Conservation (phyloP, 441 rosid species). For the Gossypium davidsonii region DNA sequence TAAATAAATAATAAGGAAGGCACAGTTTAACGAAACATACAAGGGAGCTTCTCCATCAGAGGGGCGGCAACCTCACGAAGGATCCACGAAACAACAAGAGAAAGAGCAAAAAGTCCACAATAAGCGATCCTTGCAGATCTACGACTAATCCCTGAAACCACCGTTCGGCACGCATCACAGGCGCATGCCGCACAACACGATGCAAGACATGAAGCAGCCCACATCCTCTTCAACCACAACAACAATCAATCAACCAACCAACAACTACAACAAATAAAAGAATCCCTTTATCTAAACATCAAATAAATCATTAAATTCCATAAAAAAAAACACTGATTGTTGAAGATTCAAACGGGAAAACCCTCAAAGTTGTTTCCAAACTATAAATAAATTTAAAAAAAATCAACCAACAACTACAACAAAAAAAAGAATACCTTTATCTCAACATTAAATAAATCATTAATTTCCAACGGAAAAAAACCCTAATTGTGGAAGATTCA, state of each 20-base stretch:
- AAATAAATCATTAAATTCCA: neutral
- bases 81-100: constrained; percentile 78
- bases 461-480: too few species aligned
- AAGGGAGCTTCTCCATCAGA: constrained; percentile 87
- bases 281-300: neutral
- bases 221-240: constrained; percentile 40
- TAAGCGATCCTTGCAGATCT: constrained; percentile 88
- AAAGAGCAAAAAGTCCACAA: constrained; percentile 83
- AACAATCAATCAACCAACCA: neutral
- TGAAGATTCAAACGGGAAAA: too few species aligned
- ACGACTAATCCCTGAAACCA: constrained; percentile 79
- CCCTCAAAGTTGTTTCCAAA: too few species aligned
- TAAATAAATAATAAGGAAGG: neutral
- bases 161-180: constrained; percentile 80
- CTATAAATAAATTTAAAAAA: too few species aligned
- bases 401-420: neutral
- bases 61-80: constrained; percentile 93
- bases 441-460: too few species aligned
- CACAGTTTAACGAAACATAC: constrained; percentile 34
- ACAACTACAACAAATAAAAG: neutral
- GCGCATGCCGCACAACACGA: constrained; percentile 93
- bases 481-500: too few species aligned
- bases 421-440: too few species aligned
- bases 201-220: constrained; percentile 90
- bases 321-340: too few species aligned